A percentile compares a stretch with the other conserved stretches of the same genome.
These are phyloP conservation scores for Nasturtium officinale DNA, from an alignment of 345 rosid species.

Conservation along the genomic window DNA sequence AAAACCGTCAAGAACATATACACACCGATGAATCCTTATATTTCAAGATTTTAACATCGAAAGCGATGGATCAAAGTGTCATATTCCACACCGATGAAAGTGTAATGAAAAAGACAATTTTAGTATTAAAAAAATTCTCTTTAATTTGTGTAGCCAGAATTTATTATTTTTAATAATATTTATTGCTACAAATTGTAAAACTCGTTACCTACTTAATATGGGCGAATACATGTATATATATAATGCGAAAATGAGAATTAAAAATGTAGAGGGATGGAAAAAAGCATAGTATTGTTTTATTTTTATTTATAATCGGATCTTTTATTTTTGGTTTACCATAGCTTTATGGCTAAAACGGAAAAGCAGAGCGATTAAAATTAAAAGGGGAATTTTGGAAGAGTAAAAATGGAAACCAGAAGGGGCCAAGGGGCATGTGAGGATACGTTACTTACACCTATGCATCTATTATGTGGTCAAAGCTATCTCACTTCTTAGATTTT, in stretches of 20 bases:
- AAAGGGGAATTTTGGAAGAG: not conserved
- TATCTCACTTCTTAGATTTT: conserved; percentile 29
- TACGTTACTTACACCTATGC: conserved; percentile 4
- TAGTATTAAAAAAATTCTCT: no score
- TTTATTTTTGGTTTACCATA: not conserved
- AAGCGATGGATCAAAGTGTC: conserved; percentile 29
- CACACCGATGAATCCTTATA: not conserved
- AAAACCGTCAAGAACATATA: not conserved
- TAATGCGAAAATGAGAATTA: no score
- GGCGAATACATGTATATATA: not conserved
- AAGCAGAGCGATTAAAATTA: not conserved
- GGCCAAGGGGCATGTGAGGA: conserved; percentile 20
- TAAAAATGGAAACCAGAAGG: not conserved
- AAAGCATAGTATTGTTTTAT: not conserved
- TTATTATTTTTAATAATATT: no score
- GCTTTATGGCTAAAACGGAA: not conserved
- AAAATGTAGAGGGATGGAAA: no score
- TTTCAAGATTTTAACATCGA: conserved; percentile 22
- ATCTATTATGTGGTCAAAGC: conserved; percentile 32
- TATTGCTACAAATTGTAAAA: not conserved
- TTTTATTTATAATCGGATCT: not conserved
- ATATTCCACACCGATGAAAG: conserved; percentile 19
- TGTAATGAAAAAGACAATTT: no score
- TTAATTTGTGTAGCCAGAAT: not conserved
- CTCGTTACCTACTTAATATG: not conserved